Conservation (phyloP, 2,329 filamentous ascomycete genomes). For the Exserohilum rostratum region DNA sequence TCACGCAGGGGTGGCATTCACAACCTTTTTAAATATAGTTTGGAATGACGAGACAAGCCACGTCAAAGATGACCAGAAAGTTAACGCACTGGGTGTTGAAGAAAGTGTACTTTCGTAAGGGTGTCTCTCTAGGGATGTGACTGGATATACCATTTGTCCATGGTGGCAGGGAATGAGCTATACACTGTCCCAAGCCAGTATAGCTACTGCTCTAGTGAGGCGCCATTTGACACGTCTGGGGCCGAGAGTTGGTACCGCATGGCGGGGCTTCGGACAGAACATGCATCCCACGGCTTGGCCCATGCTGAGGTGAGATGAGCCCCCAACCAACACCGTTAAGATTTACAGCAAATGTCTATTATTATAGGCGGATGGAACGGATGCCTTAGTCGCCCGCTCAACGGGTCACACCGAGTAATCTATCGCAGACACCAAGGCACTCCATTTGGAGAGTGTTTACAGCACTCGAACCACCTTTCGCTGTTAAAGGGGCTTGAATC, state of each 20-base stretch:
- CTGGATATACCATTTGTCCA: slow-evolving; percentile 18
- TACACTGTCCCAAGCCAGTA: slow-evolving; percentile 27
- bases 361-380: background rate
- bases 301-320: slow-evolving; percentile 15
- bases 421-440: background rate
- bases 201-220: slow-evolving; percentile 24
- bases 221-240: slow-evolving; percentile 11
- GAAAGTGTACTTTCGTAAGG: slow-evolving; percentile 15
- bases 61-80: slow-evolving; percentile 6
- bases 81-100: background rate
- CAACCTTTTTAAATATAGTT: background rate
- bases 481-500: background rate
- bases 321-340: slow-evolving; percentile 4
- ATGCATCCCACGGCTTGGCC: slow-evolving; percentile 8
- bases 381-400: background rate
- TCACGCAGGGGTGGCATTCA: background rate
- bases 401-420: background rate
- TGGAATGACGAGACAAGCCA: slow-evolving; percentile 4
- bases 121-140: slow-evolving; percentile 14
- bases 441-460: background rate
- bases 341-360: background rate
- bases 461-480: background rate
- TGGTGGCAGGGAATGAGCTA: slow-evolving; percentile 24
- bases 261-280: slow-evolving; percentile 18
- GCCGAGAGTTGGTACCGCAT: slow-evolving; percentile 15